These are phyloP conservation scores for Globisporangium nodosum DNA, from an alignment of 352 stramenopile species.

Conservation along the genomic window DNA sequence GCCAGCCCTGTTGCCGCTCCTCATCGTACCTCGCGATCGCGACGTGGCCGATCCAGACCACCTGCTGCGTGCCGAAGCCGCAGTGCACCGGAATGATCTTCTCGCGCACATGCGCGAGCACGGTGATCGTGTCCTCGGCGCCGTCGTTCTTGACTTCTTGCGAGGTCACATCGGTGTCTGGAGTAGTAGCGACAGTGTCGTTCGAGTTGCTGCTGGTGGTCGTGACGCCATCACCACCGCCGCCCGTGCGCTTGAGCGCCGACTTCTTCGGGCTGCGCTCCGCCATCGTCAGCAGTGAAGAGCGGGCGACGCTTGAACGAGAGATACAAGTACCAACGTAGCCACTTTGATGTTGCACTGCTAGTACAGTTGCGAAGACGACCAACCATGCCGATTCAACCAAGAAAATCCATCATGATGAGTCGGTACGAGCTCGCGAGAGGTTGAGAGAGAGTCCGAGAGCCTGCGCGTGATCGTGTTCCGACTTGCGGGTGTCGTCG, in stretches of 20 bases:
- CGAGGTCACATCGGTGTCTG: not conserved
- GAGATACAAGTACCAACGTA: too few species aligned
- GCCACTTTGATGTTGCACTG: too few species aligned
- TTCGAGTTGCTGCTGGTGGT: not conserved
- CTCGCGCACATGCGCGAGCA: constrained; percentile 60
- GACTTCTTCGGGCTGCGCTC: not conserved
- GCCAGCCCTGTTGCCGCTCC: constrained; percentile 36
- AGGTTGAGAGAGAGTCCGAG: too few species aligned
- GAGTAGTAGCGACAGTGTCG: not conserved
- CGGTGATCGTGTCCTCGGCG: constrained; percentile 43
- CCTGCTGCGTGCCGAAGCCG: constrained; percentile 66
- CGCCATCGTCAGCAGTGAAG: not conserved
- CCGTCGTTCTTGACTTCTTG: constrained; percentile 32
- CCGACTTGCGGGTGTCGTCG: too few species aligned
- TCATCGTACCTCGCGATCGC: constrained; percentile 68
- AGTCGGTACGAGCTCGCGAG: too few species aligned
- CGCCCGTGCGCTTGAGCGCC: not conserved
- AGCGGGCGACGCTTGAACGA: not conserved
- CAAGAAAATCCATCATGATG: too few species aligned
- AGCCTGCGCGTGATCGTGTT: too few species aligned
- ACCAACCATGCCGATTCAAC: too few species aligned
- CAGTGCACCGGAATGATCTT: constrained; percentile 70
- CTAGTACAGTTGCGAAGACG: too few species aligned
- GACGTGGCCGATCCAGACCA: constrained; percentile 67
- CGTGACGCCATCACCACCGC: not conserved